A percentile compares a stretch with the other conserved stretches of the same genome.
These are phyloP conservation scores for Candida taoyuanica DNA, from an alignment of 805 yeast genomes.

Conservation along the genomic window DNA sequence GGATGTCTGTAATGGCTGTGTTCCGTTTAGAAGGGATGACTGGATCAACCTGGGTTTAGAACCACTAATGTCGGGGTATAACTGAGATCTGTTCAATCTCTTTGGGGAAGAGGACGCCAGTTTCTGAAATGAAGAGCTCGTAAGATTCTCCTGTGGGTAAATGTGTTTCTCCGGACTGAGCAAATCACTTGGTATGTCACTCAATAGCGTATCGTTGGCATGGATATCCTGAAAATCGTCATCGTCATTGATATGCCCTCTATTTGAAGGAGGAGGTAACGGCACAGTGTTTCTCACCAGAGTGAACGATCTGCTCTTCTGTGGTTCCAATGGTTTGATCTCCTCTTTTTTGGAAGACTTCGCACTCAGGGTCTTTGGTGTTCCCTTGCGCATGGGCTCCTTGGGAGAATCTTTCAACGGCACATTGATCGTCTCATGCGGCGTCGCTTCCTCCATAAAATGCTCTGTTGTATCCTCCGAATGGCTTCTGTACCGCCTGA, in stretches of 20 bases:
- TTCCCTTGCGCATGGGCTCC: conserved; percentile 22
- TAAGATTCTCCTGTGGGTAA: conserved; percentile 18
- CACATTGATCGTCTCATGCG: conserved; percentile 8
- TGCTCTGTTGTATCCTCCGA: conserved; percentile 10
- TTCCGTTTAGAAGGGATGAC: no score
- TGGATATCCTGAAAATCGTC: conserved; percentile 7
- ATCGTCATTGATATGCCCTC: conserved; percentile 3
- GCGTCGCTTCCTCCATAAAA: not conserved
- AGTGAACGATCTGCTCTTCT: conserved; percentile 6
- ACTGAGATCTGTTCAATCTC: not conserved
- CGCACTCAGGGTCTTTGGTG: conserved; percentile 15
- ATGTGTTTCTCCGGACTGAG: conserved; percentile 25
- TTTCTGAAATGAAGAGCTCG: not conserved
- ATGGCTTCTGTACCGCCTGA: conserved; percentile 11
- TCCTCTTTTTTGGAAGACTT: conserved; percentile 3
- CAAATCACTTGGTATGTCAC: conserved; percentile 23
- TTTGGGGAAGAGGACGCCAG: not conserved
- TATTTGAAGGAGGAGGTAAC: not conserved
- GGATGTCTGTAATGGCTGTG: no score
- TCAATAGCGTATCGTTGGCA: conserved; percentile 17
- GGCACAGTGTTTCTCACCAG: conserved; percentile 1
- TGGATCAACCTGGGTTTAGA: no score
- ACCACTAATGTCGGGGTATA: not conserved
- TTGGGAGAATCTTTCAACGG: conserved; percentile 23
- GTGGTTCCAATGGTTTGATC: not conserved